Evolutionary conservation across 2,329 filamentous ascomycete species (phyloP).

Genomic region (Moelleriella libera): DNA sequence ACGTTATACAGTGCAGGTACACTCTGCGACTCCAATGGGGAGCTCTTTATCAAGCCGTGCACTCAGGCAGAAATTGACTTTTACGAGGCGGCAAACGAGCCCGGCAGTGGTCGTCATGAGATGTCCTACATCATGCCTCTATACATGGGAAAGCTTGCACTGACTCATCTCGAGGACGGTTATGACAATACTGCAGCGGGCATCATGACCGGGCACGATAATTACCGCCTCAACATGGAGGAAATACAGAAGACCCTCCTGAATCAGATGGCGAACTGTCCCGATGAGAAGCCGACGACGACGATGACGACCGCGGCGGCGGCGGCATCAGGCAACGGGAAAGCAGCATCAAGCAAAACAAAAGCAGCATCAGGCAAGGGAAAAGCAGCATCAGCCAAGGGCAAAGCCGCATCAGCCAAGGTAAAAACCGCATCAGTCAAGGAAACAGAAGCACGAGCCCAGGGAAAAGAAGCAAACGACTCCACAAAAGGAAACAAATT

Average conservation of each 20-base stretch:
- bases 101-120: conserved; percentile 43
- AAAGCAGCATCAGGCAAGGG: no score
- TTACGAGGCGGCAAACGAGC: conserved; percentile 54
- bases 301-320: no score
- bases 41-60: conserved; percentile 89
- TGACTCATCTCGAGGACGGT: conserved; percentile 41
- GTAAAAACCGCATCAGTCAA: no score
- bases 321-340: no score
- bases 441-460: no score
- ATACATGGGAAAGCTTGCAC: conserved; percentile 65
- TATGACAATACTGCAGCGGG: no score
- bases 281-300: no score
- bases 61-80: conserved; percentile 76
- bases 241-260: conserved; percentile 18
- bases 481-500: conserved; percentile 46
- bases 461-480: conserved; percentile 23
- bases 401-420: no score
- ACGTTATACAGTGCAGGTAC: conserved; percentile 61
- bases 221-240: conserved; percentile 11
- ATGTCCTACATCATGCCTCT: conserved; percentile 73
- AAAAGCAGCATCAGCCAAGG: no score
- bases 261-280: conserved; percentile 14
- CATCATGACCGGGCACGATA: no score
- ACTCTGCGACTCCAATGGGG: conserved; percentile 67
- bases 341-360: no score